Evolutionary conservation across 805 yeast species (phyloP), one percentile per base, ranked within the genome.

Genomic region (Saccharomycopsis fermentans): DNA sequence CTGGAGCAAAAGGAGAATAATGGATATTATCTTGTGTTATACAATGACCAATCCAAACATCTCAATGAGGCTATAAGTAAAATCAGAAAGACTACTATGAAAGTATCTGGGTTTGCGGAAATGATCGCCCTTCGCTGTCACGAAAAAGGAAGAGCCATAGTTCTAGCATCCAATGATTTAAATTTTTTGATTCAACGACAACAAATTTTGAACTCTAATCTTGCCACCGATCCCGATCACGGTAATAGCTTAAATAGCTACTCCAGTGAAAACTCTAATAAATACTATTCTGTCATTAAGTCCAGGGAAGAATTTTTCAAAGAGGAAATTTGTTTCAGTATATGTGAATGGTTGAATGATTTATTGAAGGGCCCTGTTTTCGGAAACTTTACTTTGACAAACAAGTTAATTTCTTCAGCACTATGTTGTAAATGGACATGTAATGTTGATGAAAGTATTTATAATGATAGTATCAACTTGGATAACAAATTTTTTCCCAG

Each of bases 41-140:
- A 88, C 77, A 89, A 90, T 64, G 96, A 90, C 67, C 94, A 86
- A 65, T 77, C 81, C 37, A 83, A 86, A 59, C 92, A 90, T 58
- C 82, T 79, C 63, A 74, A 82, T 58, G 96, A 90, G 66, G 90
- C 91, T 0, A 80, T 82, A 2, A 83, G 81, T 56, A 69, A 87
- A 39, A 81, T 90, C 6, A 75, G 80, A 54, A 67, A 77, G 35
- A 84, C 90, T 0, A 86, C 94, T 6, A 77, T 78, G 21, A 83
- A 86, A 64, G 80, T 80, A 1, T 71, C 71, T 12, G 83, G 81
- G 48, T 88, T 84, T 70, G 90, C 90, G 2, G 73, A 74, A 29
- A 87, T 87, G 91, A 81, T 88, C 9, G 83, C 89, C 0, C 77
- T 78, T 37, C 78, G 78, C 57, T 81, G 86, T 11, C 84, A 87